Conservation (phyloP, 208 protist genomes). For the Crithidia acanthocephali region DNA sequence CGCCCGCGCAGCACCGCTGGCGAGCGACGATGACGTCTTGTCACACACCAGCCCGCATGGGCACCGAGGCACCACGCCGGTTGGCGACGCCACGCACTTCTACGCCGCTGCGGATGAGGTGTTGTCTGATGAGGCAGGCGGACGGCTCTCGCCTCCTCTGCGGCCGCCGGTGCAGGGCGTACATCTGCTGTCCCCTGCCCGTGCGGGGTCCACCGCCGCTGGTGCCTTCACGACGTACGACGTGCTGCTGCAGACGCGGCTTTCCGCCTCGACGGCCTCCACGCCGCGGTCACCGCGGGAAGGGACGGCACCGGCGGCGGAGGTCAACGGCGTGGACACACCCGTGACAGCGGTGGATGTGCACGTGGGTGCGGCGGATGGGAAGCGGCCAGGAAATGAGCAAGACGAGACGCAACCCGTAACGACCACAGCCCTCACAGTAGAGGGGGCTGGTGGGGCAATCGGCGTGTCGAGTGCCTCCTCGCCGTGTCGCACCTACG, state of each 20-base stretch:
- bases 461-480: background rate
- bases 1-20: background rate
- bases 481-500: background rate
- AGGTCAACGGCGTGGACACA: background rate
- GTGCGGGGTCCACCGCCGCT: background rate
- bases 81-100: background rate
- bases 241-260: conserved; percentile 15
- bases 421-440: too few relatives aligned
- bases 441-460: background rate
- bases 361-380: background rate
- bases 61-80: background rate
- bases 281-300: conserved; percentile 2
- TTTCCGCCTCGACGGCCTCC: background rate
- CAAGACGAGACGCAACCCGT: too few relatives aligned
- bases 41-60: background rate
- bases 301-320: background rate
- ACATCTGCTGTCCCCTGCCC: background rate
- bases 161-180: background rate
- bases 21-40: background rate
- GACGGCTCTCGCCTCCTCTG: background rate
- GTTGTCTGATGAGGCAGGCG: background rate
- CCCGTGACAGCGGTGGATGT: background rate
- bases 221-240: conserved; percentile 5
- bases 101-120: background rate
- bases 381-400: too few relatives aligned